phyloP scores from a whole-genome alignment of 2,329 filamentous ascomycete genomes.

The Didymella glomerata region DNA sequence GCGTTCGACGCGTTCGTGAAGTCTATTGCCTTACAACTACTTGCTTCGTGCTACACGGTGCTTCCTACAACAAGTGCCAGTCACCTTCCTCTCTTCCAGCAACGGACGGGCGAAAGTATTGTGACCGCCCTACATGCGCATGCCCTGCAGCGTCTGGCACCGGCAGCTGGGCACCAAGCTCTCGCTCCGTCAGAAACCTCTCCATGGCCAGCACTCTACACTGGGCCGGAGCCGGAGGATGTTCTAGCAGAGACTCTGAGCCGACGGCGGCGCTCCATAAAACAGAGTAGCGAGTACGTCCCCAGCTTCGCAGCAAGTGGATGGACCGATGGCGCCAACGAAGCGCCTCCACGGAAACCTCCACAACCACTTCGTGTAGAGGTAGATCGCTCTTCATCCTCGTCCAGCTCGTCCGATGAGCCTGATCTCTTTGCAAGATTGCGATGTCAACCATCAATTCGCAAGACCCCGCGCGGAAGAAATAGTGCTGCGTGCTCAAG shows the following conservation, averaged over 20 bases:
- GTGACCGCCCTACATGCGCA: conserved; percentile 33
- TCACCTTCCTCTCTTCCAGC: conserved; percentile 22
- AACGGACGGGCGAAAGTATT: conserved; percentile 1
- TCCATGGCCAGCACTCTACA: conserved; percentile 33
- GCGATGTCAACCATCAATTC: not conserved
- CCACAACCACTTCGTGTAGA: too few relatives aligned
- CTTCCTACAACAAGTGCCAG: conserved; percentile 23
- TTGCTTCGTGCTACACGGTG: conserved; percentile 38
- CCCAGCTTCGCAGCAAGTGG: not conserved
- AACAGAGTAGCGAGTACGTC: not conserved
- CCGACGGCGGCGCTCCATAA: not conserved
- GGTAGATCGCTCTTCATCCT: too few relatives aligned
- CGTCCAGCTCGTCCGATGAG: not conserved
- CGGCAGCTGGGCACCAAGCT: conserved; percentile 40
- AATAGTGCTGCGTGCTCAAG: not conserved
- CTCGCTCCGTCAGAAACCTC: conserved; percentile 32
- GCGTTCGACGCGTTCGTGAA: conserved; percentile 27
- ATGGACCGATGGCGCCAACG: conserved; percentile 2
- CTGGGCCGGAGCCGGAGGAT: conserved; percentile 26
- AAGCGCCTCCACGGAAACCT: not conserved
- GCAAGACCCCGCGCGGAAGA: not conserved
- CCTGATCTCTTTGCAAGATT: not conserved
- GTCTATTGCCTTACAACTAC: conserved; percentile 34
- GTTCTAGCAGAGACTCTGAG: not conserved
- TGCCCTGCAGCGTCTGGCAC: conserved; percentile 30